phyloP scores from a whole-genome alignment of 169 alveolate genomes.

The Cryptosporidium felis region DNA sequence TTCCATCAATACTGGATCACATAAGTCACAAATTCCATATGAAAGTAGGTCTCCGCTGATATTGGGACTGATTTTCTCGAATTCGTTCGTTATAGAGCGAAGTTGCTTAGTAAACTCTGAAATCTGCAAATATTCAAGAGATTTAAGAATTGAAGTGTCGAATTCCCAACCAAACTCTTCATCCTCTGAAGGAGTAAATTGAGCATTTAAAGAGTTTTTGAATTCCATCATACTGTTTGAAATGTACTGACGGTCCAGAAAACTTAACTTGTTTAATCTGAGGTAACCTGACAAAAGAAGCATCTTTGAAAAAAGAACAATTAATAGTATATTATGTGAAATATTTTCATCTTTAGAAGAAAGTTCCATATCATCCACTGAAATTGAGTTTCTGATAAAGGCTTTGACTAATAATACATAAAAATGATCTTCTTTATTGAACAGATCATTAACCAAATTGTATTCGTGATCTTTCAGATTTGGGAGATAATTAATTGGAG shows the following conservation, averaged over 20 bases:
- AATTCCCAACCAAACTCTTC: slow-evolving; percentile 18
- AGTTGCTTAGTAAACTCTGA: slow-evolving; percentile 42
- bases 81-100: background rate
- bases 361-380: slow-evolving; percentile 22
- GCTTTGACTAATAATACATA: background rate
- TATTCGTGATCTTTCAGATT: slow-evolving; percentile 21
- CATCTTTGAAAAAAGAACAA: slow-evolving; percentile 15
- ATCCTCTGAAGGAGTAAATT: background rate
- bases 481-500: background rate
- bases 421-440: background rate
- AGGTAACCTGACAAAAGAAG: slow-evolving; percentile 26
- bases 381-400: slow-evolving; percentile 21
- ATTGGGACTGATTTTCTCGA: background rate
- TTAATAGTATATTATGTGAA: slow-evolving; percentile 33
- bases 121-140: slow-evolving; percentile 34
- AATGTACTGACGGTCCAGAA: slow-evolving; percentile 26
- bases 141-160: background rate
- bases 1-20: slow-evolving; percentile 39
- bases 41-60: background rate
- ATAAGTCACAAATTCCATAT: slow-evolving; percentile 12
- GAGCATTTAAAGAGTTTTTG: background rate
- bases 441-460: background rate
- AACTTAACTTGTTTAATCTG: background rate
- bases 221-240: slow-evolving; percentile 7
- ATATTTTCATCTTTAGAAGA: slow-evolving; percentile 13